Base-by-base conservation (phyloP, 2,329 filamentous ascomycete species). In the Venturia nashicola region DNA sequence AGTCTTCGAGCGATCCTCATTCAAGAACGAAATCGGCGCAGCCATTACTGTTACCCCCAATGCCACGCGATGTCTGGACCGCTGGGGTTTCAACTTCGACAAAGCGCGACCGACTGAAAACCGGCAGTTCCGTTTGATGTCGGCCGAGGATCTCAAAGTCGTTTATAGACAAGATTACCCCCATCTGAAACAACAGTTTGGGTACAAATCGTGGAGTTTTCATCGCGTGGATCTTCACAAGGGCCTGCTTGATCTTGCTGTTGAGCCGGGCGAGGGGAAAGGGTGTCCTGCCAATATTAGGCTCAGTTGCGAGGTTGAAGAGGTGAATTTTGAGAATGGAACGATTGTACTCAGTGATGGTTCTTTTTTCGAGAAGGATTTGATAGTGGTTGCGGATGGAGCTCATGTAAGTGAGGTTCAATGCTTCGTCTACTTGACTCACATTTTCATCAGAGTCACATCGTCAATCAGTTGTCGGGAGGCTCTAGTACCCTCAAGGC, bases 11-110 rank as follows among this genome's bases (percentile, higher is more conserved):
- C 63, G 32, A 8, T 42, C 48, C 7, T 18, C n/a, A 3, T 54
- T 43, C 18, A 36, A n/a, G 39, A 48, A 51, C 43, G 40, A 65
- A 44, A 32, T 76, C 16, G 75, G 76, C 4, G 75, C 76, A 1
- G 76, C 75, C 5, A 76, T 77, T 36, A 75, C 77, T 67, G 70
- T 77, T 5, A 73, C 74, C 0, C 71, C 76, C 5, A 77, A 77
- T 63, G 72, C 72, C 8, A 68, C 68, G 1, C 68, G 69, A 0
- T 66, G 76, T 0, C 69, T 77, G 3, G 59, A 67, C 20, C 64
- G 66, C 57, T 76, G 74, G 71, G 75, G 74, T 6, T 66, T 76
- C 2, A 66, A 65, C 46, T 68, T 69, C 51, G 61, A 65, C 40
- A 65, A 61, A 36, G 60, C 67, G 63, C 64, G 65, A 27, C 67